Evolutionary conservation across 768 basidiomycete genomes (phyloP).

Genomic region (Nevesoporus exiguus): DNA sequence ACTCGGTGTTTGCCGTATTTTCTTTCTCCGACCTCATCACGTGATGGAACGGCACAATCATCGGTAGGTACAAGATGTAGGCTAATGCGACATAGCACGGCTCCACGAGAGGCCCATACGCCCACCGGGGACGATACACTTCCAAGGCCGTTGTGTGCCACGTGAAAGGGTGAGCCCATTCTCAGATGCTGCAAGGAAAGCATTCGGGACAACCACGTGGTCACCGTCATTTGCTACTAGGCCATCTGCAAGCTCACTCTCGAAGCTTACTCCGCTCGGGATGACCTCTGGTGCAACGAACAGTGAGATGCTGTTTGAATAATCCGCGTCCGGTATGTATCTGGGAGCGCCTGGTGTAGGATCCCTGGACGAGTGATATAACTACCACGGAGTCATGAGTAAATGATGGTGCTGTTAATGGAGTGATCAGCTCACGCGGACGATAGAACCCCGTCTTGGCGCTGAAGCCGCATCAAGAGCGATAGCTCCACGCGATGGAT

Average conservation of each 20-base stretch:
- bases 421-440: slow-evolving; percentile 42
- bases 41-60: slow-evolving; percentile 5
- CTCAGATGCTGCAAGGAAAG: slow-evolving; percentile 51
- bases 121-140: slow-evolving; percentile 39
- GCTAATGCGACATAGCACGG: not conserved
- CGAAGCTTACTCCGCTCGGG: not conserved
- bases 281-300: slow-evolving; percentile 23
- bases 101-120: slow-evolving; percentile 19
- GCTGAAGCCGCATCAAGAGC: slow-evolving; percentile 54
- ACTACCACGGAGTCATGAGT: slow-evolving; percentile 28
- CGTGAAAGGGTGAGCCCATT: slow-evolving; percentile 46
- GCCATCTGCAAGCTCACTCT: not conserved
- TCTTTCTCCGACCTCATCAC: slow-evolving; percentile 23
- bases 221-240: not conserved
- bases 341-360: not conserved
- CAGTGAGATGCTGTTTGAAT: slow-evolving; percentile 21
- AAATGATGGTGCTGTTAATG: not conserved
- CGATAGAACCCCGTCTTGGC: slow-evolving; percentile 45
- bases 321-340: slow-evolving; percentile 1
- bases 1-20: slow-evolving; percentile 23
- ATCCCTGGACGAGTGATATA: slow-evolving; percentile 38
- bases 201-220: slow-evolving; percentile 3
- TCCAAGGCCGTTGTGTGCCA: slow-evolving; percentile 36
- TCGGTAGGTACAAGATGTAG: no score
- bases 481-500: slow-evolving; percentile 65